Percentiles rank a stretch among this genome's conserved stretches.
Evolutionary conservation across 2,329 filamentous ascomycete species (phyloP).

Genomic region (Cytospora schulzeri): DNA sequence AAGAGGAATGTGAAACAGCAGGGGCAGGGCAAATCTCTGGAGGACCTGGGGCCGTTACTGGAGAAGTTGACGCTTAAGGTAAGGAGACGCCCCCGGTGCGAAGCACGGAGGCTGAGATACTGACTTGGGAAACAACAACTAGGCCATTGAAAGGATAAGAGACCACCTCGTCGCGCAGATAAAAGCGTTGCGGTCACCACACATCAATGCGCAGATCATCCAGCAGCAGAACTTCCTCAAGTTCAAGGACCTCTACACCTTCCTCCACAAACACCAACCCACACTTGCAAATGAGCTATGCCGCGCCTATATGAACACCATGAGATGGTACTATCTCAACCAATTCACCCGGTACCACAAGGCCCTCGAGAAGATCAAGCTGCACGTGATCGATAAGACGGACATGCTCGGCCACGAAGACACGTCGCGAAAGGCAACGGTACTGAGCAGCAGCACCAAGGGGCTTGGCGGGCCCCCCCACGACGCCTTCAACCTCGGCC

Average conservation of each 20-base stretch:
- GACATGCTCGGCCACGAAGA: constrained; percentile 84
- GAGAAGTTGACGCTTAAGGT: constrained; percentile 83
- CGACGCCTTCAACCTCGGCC: constrained; percentile 87
- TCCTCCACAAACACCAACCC: constrained; percentile 79
- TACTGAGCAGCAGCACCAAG: constrained; percentile 53
- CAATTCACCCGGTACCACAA: constrained; percentile 88
- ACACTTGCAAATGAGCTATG: constrained; percentile 87
- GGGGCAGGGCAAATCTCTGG: constrained; percentile 70
- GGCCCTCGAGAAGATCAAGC: constrained; percentile 79
- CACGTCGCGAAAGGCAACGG: constrained; percentile 62
- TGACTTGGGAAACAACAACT: constrained; percentile 2
- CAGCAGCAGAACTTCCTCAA: constrained; percentile 89
- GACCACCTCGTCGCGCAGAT: constrained; percentile 95
- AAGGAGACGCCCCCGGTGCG: constrained; percentile 26
- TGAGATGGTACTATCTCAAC: constrained; percentile 96
- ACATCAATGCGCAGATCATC: constrained; percentile 95
- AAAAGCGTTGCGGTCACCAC: constrained; percentile 88
- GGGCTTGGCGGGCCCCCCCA: constrained; percentile 61
- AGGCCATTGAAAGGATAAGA: constrained; percentile 90
- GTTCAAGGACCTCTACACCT: constrained; percentile 86
- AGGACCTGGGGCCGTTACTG: constrained; percentile 82
- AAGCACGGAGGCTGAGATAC: background rate
- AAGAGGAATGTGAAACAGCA: constrained; percentile 66
- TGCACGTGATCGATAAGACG: constrained; percentile 80
- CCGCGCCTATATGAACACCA: constrained; percentile 95